phyloP scores from a whole-genome alignment of 805 yeast genomes.

The Candida bentonensis region DNA sequence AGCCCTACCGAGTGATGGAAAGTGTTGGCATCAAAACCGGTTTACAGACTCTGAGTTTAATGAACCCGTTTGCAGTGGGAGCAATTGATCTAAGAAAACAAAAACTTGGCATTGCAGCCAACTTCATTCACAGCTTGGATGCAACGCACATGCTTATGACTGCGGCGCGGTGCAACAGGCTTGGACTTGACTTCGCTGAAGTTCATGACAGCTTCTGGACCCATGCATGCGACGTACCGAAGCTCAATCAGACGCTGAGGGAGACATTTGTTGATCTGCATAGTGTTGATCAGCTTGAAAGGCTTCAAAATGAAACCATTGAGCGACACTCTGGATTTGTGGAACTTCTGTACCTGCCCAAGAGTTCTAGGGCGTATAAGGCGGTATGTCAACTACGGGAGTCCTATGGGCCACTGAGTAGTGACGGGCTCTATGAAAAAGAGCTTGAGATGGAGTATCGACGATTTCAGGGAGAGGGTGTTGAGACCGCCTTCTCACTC shows the following conservation, averaged over 20 bases:
- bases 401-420: slow-evolving; percentile 3
- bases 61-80: slow-evolving; percentile 64
- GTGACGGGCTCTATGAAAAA: slow-evolving; percentile 42
- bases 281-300: slow-evolving; percentile 46
- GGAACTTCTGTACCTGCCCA: slow-evolving; percentile 38
- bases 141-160: slow-evolving; percentile 87
- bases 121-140: slow-evolving; percentile 78
- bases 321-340: slow-evolving; percentile 55
- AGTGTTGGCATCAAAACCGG: slow-evolving; percentile 53
- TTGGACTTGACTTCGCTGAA: slow-evolving; percentile 61
- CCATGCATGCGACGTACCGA: slow-evolving; percentile 62
- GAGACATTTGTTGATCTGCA: slow-evolving; percentile 63
- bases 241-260: slow-evolving; percentile 51
- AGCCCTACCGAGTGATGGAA: slow-evolving; percentile 61
- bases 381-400: slow-evolving; percentile 27
- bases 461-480: slow-evolving; percentile 36
- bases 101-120: slow-evolving; percentile 77
- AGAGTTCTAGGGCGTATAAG: slow-evolving; percentile 34
- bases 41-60: slow-evolving; percentile 60
- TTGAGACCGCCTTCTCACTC: slow-evolving; percentile 36
- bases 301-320: slow-evolving; percentile 59
- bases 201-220: slow-evolving; percentile 96
- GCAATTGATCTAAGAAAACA: slow-evolving; percentile 72
- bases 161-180: slow-evolving; percentile 50
- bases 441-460: slow-evolving; percentile 52